Evolutionary conservation across 75 land plant genomes (phyloP).

Genomic region (Ceratopteris richardii): DNA sequence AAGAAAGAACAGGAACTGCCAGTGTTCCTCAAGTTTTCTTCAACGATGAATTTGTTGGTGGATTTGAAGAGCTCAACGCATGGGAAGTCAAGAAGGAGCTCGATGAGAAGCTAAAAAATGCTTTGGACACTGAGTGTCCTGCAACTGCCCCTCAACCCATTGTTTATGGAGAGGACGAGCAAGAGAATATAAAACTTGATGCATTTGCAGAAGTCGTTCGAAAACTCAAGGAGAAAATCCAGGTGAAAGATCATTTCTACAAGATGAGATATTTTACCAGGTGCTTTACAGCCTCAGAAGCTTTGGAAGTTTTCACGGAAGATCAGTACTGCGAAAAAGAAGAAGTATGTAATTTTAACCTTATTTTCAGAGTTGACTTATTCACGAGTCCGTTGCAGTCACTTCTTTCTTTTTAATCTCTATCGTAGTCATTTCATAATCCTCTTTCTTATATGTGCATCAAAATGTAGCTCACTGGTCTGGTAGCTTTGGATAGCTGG

Average conservation of each 20-base stretch:
- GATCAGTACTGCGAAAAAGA: constrained; percentile 78
- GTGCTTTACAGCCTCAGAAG: constrained; percentile 74
- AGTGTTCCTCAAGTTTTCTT: constrained; percentile 61
- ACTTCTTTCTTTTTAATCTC: too few relatives aligned
- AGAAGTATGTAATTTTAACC: constrained; percentile 40
- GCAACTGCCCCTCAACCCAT: constrained; percentile 58
- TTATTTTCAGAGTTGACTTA: background rate
- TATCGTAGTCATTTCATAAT: too few relatives aligned
- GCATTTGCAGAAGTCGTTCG: constrained; percentile 53
- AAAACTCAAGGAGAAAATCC: constrained; percentile 48
- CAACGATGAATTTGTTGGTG: constrained; percentile 55
- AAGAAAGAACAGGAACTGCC: constrained; percentile 53
- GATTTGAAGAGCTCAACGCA: constrained; percentile 46
- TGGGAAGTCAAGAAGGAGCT: constrained; percentile 53
- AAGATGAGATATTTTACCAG: constrained; percentile 53
- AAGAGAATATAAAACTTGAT: constrained; percentile 44
- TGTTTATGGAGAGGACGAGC: constrained; percentile 71
- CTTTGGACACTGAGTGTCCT: constrained; percentile 40
- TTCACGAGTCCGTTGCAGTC: too few relatives aligned
- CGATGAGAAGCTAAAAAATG: constrained; percentile 45
- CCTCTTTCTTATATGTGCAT: too few relatives aligned
- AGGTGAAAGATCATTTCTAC: constrained; percentile 55
- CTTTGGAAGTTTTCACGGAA: constrained; percentile 68
- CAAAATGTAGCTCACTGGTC: too few relatives aligned
- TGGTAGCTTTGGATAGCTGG: too few relatives aligned